Percentiles rank a stretch among this genome's conserved stretches.
These are phyloP conservation scores for Trametes sanguinea DNA, from an alignment of 768 basidiomycete species.

Conservation along the genomic window DNA sequence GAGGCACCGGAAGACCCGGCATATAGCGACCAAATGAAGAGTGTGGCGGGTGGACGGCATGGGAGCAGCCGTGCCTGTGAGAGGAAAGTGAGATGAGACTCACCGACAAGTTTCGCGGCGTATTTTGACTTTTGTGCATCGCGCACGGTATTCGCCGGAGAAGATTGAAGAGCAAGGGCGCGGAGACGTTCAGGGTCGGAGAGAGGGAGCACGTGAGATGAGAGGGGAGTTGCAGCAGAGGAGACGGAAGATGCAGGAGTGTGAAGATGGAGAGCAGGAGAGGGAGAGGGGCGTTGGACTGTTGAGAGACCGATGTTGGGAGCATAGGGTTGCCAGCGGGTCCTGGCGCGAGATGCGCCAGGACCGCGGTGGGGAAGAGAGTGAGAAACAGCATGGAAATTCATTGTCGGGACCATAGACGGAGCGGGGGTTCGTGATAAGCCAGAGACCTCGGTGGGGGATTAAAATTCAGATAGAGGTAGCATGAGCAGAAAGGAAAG, in stretches of 20 bases:
- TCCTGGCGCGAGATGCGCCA: constrained; percentile 59
- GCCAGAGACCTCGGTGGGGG: constrained; percentile 17
- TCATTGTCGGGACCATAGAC: constrained; percentile 23
- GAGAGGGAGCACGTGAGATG: constrained; percentile 34
- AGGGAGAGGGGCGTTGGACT: constrained; percentile 36
- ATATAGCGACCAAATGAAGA: not conserved
- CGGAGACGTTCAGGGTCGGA: constrained; percentile 38
- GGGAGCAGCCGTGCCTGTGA: not conserved
- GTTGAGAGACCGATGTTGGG: constrained; percentile 41
- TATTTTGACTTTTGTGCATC: constrained; percentile 62
- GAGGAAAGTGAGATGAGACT: constrained; percentile 33
- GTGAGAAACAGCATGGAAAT: constrained; percentile 44
- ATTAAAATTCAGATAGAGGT: constrained; percentile 25
- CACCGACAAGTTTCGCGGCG: constrained; percentile 70
- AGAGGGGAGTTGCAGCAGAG: constrained; percentile 43
- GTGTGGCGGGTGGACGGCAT: not conserved
- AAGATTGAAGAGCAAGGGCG: constrained; percentile 36
- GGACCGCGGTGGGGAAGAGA: constrained; percentile 72
- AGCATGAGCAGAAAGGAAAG: constrained; percentile 27
- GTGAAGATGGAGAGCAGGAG: constrained; percentile 47
- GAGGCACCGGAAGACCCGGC: constrained; percentile 6
- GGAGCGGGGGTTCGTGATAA: constrained; percentile 23
- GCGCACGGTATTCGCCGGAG: constrained; percentile 40
- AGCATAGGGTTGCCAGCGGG: constrained; percentile 83
- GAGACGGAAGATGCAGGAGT: constrained; percentile 60